These are phyloP conservation scores for Triglochin maritima DNA, from an alignment of 106 monocot species.

Conservation along the genomic window DNA sequence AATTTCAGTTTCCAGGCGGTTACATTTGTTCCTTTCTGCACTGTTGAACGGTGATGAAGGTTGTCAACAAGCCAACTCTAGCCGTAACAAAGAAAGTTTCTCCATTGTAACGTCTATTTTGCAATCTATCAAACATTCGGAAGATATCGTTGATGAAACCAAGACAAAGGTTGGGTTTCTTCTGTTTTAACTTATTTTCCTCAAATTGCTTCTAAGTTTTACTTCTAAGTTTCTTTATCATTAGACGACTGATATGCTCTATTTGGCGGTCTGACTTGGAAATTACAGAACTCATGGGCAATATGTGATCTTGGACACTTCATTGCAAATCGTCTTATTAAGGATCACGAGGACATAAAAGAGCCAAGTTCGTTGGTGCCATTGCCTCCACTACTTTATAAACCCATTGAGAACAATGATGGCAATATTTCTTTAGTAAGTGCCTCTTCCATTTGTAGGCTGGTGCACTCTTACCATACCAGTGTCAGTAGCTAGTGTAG, in stretches of 20 bases:
- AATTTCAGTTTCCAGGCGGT: conserved; percentile 45
- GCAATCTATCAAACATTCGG: conserved; percentile 60
- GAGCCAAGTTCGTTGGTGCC: conserved; percentile 25
- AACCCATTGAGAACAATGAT: conserved; percentile 26
- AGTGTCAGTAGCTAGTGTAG: too few species aligned
- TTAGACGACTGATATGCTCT: too few species aligned
- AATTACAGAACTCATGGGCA: conserved; percentile 55
- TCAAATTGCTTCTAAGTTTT: too few species aligned
- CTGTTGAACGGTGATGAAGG: conserved; percentile 65
- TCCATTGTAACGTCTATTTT: conserved; percentile 50
- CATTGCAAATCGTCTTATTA: conserved; percentile 50
- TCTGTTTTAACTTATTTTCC: neutral
- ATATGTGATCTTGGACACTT: conserved; percentile 73
- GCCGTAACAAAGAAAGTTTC: conserved; percentile 35
- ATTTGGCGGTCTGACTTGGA: neutral
- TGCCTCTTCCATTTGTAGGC: neutral
- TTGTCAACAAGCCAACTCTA: conserved; percentile 24
- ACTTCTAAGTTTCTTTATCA: too few species aligned
- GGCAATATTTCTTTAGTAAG: conserved; percentile 45
- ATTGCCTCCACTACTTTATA: conserved; percentile 59
- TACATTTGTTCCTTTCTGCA: conserved; percentile 71
- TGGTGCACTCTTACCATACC: too few species aligned
- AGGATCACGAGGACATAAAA: conserved; percentile 29
- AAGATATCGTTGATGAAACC: conserved; percentile 58
- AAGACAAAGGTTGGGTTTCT: conserved; percentile 54